Percentiles rank a stretch among this genome's conserved stretches.
These are phyloP conservation scores for Neurospora sp. DNA, from an alignment of 495 filamentous ascomycete species.

Conservation along the genomic window DNA sequence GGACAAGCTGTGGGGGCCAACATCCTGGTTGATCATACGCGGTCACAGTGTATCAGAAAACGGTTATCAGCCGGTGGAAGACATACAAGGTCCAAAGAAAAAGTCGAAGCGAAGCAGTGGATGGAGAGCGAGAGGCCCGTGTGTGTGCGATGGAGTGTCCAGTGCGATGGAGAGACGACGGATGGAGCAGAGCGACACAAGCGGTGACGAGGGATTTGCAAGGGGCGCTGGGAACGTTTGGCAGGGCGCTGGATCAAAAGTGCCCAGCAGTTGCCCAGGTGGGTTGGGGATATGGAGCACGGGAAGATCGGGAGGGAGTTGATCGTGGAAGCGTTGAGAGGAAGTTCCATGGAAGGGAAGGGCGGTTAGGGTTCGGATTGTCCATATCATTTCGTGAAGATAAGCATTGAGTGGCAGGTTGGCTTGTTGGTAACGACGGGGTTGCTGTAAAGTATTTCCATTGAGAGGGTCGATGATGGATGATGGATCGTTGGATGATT, in stretches of 20 bases:
- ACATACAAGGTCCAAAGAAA: not conserved
- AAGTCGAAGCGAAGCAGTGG: not conserved
- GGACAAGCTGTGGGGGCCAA: not conserved
- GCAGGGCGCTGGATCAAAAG: not conserved
- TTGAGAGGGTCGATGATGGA: too few relatives aligned
- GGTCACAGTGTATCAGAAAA: not conserved
- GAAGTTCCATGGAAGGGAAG: not conserved
- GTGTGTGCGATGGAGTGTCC: not conserved
- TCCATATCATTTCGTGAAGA: too few relatives aligned
- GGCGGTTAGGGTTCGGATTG: not conserved
- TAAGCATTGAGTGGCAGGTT: too few relatives aligned
- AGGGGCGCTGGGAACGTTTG: not conserved
- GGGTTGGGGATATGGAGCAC: not conserved
- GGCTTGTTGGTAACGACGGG: too few relatives aligned
- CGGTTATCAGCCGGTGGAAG: not conserved
- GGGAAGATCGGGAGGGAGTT: not conserved
- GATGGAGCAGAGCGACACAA: not conserved
- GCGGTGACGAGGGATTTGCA: not conserved
- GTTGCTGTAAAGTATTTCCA: too few relatives aligned
- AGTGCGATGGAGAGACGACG: not conserved
- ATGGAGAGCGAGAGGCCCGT: not conserved
- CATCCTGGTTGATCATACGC: not conserved
- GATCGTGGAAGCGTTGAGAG: not conserved
- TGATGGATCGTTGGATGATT: too few relatives aligned
- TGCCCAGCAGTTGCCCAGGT: not conserved